phyloP scores from a whole-genome alignment of 305 asterid species.

The Fraxinus ornus region DNA sequence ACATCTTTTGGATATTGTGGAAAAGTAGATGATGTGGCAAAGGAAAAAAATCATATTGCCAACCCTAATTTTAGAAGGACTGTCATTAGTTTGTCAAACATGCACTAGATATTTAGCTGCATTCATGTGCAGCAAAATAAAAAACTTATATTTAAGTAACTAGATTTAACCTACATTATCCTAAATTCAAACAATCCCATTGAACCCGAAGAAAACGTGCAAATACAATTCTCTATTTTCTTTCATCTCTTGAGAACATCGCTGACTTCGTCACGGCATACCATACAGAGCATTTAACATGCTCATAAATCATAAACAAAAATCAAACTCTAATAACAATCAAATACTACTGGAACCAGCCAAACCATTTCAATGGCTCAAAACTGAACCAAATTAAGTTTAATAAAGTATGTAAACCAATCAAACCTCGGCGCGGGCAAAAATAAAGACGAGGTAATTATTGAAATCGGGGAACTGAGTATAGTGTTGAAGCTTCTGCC shows the following conservation, averaged over 20 bases:
- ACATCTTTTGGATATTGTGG: background rate
- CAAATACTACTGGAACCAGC: background rate
- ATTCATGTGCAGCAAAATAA: background rate
- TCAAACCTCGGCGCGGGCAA: conserved; percentile 73
- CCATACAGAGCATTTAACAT: background rate
- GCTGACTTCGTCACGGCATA: background rate
- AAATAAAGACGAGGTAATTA: conserved; percentile 82
- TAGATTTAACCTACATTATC: background rate
- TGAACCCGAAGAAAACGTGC: background rate
- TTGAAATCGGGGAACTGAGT: conserved; percentile 95
- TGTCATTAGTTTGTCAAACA: background rate
- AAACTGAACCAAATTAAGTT: background rate
- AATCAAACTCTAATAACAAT: background rate
- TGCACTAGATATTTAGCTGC: background rate
- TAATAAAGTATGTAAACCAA: background rate
- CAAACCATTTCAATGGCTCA: background rate
- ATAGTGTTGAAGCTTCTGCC: conserved; percentile 86
- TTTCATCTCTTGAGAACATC: background rate
- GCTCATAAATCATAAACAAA: background rate
- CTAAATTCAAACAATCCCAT: background rate
- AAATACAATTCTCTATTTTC: background rate
- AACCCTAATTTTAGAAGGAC: background rate
- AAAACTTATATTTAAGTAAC: background rate
- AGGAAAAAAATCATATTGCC: background rate
- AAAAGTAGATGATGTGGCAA: background rate